Evolutionary conservation across 345 rosid species (phyloP).

Genomic region (Ceriops zippeliana): DNA sequence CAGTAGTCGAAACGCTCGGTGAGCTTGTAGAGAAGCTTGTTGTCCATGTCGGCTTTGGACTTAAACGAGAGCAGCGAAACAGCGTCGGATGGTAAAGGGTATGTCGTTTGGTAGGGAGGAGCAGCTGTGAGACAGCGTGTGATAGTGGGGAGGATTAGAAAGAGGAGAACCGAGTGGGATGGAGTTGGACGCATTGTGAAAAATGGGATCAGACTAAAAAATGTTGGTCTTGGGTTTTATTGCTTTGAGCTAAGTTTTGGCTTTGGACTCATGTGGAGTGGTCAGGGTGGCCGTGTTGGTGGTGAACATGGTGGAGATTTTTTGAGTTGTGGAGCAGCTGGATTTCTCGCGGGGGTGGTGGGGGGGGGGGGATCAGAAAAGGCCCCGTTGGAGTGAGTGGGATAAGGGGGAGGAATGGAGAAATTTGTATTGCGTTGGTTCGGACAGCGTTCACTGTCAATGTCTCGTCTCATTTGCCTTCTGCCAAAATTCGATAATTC

Average conservation of each 20-base stretch:
- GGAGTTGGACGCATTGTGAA: conserved; percentile 13
- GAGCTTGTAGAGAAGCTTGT: conserved; percentile 64
- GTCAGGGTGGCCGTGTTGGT: background rate
- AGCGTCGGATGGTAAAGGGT: conserved; percentile 61
- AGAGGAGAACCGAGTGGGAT: conserved; percentile 9
- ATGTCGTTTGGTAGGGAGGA: conserved; percentile 29
- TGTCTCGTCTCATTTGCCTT: no score
- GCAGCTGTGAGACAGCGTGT: conserved; percentile 14
- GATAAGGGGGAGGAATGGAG: background rate
- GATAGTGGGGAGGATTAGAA: conserved; percentile 17
- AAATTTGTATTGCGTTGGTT: background rate
- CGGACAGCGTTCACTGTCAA: background rate
- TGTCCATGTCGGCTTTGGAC: conserved; percentile 73
- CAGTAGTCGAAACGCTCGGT: conserved; percentile 88
- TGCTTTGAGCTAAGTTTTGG: no score
- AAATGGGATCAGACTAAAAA: no score
- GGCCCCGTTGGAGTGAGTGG: conserved; percentile 36
- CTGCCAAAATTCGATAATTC: no score
- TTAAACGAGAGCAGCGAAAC: conserved; percentile 76
- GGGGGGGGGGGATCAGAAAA: conserved; percentile 2
- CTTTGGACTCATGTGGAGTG: background rate
- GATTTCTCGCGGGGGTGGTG: background rate
- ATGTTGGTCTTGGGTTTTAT: no score
- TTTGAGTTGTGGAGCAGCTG: conserved; percentile 24
- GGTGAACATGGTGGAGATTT: background rate